Evolutionary conservation across 2,329 filamentous ascomycete genomes (phyloP).

Genomic region (Hypoxylon sp.): DNA sequence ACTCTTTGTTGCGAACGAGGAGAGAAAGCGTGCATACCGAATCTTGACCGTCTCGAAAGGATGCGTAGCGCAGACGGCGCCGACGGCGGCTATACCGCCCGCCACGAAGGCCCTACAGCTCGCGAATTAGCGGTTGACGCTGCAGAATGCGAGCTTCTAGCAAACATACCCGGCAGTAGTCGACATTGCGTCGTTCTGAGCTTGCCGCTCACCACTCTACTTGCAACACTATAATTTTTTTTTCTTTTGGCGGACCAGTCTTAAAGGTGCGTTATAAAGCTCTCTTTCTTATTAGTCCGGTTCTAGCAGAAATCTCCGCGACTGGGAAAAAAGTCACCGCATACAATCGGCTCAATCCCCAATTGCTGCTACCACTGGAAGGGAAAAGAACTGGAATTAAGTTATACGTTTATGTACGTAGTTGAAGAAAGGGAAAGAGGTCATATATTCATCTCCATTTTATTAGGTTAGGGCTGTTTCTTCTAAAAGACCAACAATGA

Average conservation of each 20-base stretch:
- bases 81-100: conserved; percentile 95
- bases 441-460: conserved; percentile 40
- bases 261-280: conserved; percentile 1
- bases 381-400: not conserved
- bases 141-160: not conserved
- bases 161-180: conserved; percentile 52
- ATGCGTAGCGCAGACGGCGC: conserved; percentile 96
- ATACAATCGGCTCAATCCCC: conserved; percentile 10
- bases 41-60: conserved; percentile 99
- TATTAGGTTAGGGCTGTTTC: conserved; percentile 18
- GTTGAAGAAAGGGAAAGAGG: conserved; percentile 5
- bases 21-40: conserved; percentile 69
- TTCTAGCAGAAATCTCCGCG: conserved; percentile 8
- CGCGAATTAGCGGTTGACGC: conserved; percentile 34
- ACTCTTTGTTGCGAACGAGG: conserved; percentile 20
- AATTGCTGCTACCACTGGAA: conserved; percentile 3
- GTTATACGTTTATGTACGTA: not conserved
- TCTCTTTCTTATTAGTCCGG: not conserved
- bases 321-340: conserved; percentile 18
- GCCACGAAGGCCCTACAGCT: conserved; percentile 85
- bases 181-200: conserved; percentile 49
- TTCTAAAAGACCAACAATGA: conserved; percentile 34
- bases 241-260: conserved; percentile 7
- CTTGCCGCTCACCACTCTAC: conserved; percentile 32
- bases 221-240: conserved; percentile 7